Percentiles rank a stretch among this genome's conserved stretches.
Conservation (phyloP, 164 flowering plant species). For the Warburgia ugandensis region DNA sequence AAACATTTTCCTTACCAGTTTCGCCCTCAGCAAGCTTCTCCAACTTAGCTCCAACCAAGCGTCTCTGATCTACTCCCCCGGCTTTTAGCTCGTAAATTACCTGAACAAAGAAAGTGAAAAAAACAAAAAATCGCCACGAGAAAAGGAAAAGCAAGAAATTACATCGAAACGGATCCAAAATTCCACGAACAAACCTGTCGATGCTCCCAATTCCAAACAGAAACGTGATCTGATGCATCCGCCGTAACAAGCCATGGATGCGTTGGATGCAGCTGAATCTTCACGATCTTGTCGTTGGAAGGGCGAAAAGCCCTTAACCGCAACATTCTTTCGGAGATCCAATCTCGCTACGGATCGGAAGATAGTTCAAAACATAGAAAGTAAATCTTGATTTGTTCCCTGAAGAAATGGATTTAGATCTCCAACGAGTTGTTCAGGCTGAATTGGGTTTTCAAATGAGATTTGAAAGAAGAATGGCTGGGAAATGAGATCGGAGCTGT, state of each 20-base stretch:
- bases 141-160: not conserved
- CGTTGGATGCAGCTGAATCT: constrained; percentile 90
- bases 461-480: too few species aligned
- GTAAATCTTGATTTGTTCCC: too few species aligned
- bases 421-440: too few species aligned
- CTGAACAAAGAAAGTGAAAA: constrained; percentile 18
- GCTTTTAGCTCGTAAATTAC: constrained; percentile 94
- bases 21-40: constrained; percentile 99
- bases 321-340: constrained; percentile 41
- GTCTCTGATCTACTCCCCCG: constrained; percentile 94
- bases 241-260: constrained; percentile 99
- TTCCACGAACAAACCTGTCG: constrained; percentile 94
- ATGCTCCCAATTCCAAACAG: constrained; percentile 99
- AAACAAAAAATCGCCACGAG: not conserved
- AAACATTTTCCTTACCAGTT: constrained; percentile 41
- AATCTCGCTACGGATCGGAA: too few species aligned
- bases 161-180: not conserved
- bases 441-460: too few species aligned
- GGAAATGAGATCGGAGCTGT: too few species aligned
- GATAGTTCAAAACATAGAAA: too few species aligned
- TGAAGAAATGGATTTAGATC: too few species aligned
- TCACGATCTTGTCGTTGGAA: constrained; percentile 73
- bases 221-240: constrained; percentile 89
- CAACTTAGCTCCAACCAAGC: constrained; percentile 90
- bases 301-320: constrained; percentile 79